Evolutionary conservation across 1,284 basidiomycete species (phyloP).

Genomic region (Thecaphora frezii): DNA sequence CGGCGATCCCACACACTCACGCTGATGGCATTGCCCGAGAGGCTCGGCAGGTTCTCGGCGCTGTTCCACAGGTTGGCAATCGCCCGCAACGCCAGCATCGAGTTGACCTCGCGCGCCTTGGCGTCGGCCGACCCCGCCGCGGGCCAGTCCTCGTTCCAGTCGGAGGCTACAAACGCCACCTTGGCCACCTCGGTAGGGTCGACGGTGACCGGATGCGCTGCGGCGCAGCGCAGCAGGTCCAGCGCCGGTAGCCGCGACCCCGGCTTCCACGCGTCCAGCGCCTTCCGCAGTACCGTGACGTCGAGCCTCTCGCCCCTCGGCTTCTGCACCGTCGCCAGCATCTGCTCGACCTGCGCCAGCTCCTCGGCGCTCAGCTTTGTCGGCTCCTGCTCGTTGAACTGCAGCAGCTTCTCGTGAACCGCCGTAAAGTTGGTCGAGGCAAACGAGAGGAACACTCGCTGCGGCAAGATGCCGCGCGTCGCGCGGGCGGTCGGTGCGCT

Average conservation of each 20-base stretch:
- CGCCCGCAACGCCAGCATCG: conserved; percentile 77
- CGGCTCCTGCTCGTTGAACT: conserved; percentile 74
- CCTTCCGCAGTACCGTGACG: conserved; percentile 50
- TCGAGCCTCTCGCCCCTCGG: conserved; percentile 8
- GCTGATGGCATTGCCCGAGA: conserved; percentile 57
- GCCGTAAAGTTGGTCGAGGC: conserved; percentile 84
- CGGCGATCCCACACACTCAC: conserved; percentile 63
- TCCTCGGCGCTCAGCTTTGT: conserved; percentile 69
- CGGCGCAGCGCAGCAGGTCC: conserved; percentile 78
- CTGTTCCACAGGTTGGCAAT: conserved; percentile 74
- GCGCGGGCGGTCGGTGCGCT: conserved; percentile 39
- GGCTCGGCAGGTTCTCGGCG: conserved; percentile 46
- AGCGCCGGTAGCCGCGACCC: conserved; percentile 84
- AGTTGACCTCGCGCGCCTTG: conserved; percentile 80
- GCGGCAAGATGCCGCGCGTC: conserved; percentile 48
- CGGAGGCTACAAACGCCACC: conserved; percentile 70
- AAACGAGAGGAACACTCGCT: conserved; percentile 67
- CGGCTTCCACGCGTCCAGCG: conserved; percentile 78
- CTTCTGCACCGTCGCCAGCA: conserved; percentile 68
- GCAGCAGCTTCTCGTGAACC: conserved; percentile 78
- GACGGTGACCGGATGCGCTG: conserved; percentile 65
- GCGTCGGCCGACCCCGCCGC: conserved; percentile 43
- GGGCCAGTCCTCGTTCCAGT: conserved; percentile 68
- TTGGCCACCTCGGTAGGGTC: conserved; percentile 66
- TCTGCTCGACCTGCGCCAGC: conserved; percentile 67